Evolutionary conservation across 805 yeast species (phyloP), one percentile per base, ranked within the genome.

Genomic region (Candida tammaniensis): DNA sequence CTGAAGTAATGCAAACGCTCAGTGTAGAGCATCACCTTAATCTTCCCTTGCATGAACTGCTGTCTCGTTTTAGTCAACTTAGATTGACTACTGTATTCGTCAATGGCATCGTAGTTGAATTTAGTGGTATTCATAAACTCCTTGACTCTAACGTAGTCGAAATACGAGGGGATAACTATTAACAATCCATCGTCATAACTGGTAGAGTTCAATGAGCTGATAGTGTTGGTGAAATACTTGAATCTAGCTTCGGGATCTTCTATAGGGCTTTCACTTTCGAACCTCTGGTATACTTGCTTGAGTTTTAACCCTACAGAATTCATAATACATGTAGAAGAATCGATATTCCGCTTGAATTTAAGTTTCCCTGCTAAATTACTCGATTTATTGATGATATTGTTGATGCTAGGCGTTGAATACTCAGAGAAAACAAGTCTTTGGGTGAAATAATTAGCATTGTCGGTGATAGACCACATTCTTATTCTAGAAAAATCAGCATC

Each of bases 1-100:
- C 96, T 77, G 65, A 80, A 93, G 54, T 86, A 93, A 58, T 93
- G 98, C 54, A 91, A 66, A 70, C 98, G 81, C 51, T 91, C 98
- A 0, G 97, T 86, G 59, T 91, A 91, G n/a, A 93, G 60, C 64
- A 93, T 55, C 17, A 91, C 71, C 49, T 84, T 81, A 19, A 68
- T 63, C 36, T 80, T 72, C 3, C 74, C 74, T 26, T 76, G 70
- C 20, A 73, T 76, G 53, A 93, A 93, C 24, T 72, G 61, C 6
- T 86, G 72, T 45, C 98, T 72, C 13, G 80, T 76, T 30, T 86
- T 70, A 1, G 87, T 76, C 21, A 86, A 55, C 38, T 83, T 81
- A n/a, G 83, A 68, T 43, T 78, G 83, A 1, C 76, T 59, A 2
- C 94, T 72, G 59, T 93, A 93, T 59, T 93, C 98, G 54, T 89